A percentile compares a stretch with the other conserved stretches of the same genome.
phyloP scores from a whole-genome alignment of 192 early-diverging fungal genomes.

The Rhizophlyctis rosea region DNA sequence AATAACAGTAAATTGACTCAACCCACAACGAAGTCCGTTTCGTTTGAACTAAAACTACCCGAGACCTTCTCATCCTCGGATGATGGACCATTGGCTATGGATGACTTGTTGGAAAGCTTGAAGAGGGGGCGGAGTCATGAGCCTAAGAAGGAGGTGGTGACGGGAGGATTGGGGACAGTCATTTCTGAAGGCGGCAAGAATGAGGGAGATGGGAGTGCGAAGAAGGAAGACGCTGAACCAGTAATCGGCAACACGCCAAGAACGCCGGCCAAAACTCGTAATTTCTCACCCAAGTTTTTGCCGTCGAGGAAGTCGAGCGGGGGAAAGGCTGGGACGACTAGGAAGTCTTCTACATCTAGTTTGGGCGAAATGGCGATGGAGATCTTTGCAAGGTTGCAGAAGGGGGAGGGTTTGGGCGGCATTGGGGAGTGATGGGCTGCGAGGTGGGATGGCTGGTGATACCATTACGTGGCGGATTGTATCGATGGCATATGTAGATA shows the following conservation, averaged over 20 bases:
- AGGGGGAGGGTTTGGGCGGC: conserved; percentile 2
- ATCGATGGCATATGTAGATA: no score
- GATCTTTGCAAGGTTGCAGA: conserved; percentile 13
- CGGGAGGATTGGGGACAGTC: not conserved
- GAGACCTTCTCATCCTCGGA: not conserved
- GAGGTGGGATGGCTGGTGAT: no score
- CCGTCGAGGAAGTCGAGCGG: not conserved
- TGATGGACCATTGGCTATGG: conserved; percentile 25
- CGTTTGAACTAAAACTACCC: conserved; percentile 7
- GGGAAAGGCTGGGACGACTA: not conserved
- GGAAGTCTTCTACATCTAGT: conserved; percentile 23
- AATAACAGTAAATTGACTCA: no score
- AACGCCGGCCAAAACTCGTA: not conserved
- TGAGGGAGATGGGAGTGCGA: not conserved
- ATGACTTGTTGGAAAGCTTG: conserved; percentile 39
- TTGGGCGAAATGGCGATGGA: conserved; percentile 25
- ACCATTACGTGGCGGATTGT: no score
- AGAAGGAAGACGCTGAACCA: not conserved
- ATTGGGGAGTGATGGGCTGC: no score
- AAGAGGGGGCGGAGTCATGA: conserved; percentile 27
- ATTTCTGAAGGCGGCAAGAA: not conserved
- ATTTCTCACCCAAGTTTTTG: not conserved
- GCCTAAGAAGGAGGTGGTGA: not conserved
- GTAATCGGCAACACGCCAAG: not conserved
- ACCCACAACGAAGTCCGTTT: no score